Base-by-base conservation (phyloP, 495 filamentous ascomycete species). In the Podospora anserina region DNA sequence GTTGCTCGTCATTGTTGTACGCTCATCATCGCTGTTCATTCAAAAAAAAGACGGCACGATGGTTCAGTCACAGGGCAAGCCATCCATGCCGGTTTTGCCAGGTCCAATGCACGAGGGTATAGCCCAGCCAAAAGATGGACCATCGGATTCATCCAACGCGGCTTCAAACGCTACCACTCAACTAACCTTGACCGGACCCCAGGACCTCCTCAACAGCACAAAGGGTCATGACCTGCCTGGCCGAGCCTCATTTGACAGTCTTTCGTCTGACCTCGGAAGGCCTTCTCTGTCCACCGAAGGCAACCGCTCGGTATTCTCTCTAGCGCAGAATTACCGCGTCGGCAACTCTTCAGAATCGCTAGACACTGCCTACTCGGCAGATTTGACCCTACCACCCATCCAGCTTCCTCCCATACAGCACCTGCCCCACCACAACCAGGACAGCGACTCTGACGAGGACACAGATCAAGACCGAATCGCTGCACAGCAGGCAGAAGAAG, bases 401-500 rank as follows among this genome's bases (percentile, higher is more conserved):
- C 39, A 49, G 9, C 39, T 49, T 13, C 39, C 39, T 13, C 39
- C 39, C 39, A 49, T 49, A 11, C 39, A 49, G 15, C 39, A 49
- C 39, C 39, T 16, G 49, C n/a, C 26, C 44, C 19, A 63, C 58
- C 53, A 49, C 9, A 44, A 62, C 28, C 49, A 20, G 3, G 60
- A 55, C 9, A 55, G 54, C 11, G 69, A 70, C 16, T 56, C 15
- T 11, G 71, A 68, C 23, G 71, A 70, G n/a, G 26, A 13, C 1
- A 34, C 49, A 28, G 68, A 49, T n/a, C 70, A 72, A 58, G 69
- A 72, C 49, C 72, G 62, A 28, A 67, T 44, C 27, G 77, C 77
- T 0, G 68, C 64, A 9, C 66, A 68, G 55, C 76, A 79, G 62
- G 76, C 72, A 6, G 77, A 77, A 49, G 76, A 72, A n/a, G 74